Base-by-base conservation (phyloP, 306 rosid genomes). In the Quillaja saponaria region DNA sequence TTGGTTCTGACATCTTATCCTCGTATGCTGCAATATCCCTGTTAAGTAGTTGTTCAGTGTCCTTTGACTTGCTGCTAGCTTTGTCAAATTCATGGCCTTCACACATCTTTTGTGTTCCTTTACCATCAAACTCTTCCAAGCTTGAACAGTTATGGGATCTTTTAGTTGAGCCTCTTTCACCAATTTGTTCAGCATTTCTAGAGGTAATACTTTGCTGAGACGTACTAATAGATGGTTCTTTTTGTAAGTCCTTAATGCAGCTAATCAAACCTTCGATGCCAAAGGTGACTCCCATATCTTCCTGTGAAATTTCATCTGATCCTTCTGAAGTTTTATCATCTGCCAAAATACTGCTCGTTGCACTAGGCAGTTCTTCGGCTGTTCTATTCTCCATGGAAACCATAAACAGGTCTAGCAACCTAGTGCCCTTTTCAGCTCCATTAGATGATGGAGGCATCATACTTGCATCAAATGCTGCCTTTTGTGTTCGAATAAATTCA, bases 241-340 rank as follows among this genome's bases (percentile, higher is more conserved):
- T 20, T 18, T 28, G 55, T 15, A 49, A 34, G 33, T 19, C 34
- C 55, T 50, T 50, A 21, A 59, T 51, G 74, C 47, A 60, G 55
- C 48, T 20, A 59, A 69, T 33, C 35, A 69, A 52, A 9, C 46
- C 19, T 11, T 7, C 34, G 37, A 57, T 18, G 35, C 3, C 17
- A 7, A 15, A 48, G 18, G 12, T 33, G 11, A 13, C 21, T 47
- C 49, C 18, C 5, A n/a, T 25, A 47, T 56, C 56, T 49, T 60
- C 34, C 19, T 45, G 37, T 39, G 44, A 13, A 9, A 52, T 41
- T 47, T 40, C 53, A 59, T 40, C 21, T 14, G 34, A 53, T 41
- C 13, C 11, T 33, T 52, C 48, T 6, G 11, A 31, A 45, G 20
- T 11, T 34, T 49, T 40, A 61, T 34, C 15, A 8, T 61, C 33